phyloP scores from a whole-genome alignment of 805 yeast genomes.

The Pichia phayaonensis region DNA sequence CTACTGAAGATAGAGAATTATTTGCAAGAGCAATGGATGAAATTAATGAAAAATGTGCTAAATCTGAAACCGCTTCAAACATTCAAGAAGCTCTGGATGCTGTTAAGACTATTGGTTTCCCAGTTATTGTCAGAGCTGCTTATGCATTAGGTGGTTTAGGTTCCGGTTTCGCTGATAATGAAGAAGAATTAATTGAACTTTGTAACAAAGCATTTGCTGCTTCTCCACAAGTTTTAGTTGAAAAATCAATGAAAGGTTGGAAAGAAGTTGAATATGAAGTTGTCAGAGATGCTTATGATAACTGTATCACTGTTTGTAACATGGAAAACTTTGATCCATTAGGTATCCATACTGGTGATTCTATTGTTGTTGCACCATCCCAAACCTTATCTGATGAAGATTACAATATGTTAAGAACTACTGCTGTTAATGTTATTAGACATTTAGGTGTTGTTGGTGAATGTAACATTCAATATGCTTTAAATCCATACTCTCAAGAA shows the following conservation, averaged over 20 bases:
- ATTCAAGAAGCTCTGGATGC: conserved; percentile 80
- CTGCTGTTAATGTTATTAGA: conserved; percentile 95
- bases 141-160: conserved; percentile 97
- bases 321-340: conserved; percentile 99
- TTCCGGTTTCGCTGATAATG: conserved; percentile 93
- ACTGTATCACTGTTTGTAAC: conserved; percentile 98
- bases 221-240: conserved; percentile 93
- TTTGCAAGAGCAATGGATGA: conserved; percentile 93
- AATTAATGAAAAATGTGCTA: conserved; percentile 92
- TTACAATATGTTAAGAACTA: conserved; percentile 94
- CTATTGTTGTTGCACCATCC: conserved; percentile 97
- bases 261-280: conserved; percentile 98
- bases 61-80: conserved; percentile 75
- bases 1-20: conserved; percentile 96
- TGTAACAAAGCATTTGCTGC: conserved; percentile 91
- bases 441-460: conserved; percentile 99
- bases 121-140: conserved; percentile 96
- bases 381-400: conserved; percentile 96
- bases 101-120: conserved; percentile 83
- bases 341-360: conserved; percentile 98
- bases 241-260: conserved; percentile 98
- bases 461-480: conserved; percentile 95
- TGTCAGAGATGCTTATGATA: conserved; percentile 93
- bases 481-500: conserved; percentile 88
- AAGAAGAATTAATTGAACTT: conserved; percentile 69